Evolutionary conservation across 805 yeast species (phyloP).

Genomic region (Candida fluviatilis): DNA sequence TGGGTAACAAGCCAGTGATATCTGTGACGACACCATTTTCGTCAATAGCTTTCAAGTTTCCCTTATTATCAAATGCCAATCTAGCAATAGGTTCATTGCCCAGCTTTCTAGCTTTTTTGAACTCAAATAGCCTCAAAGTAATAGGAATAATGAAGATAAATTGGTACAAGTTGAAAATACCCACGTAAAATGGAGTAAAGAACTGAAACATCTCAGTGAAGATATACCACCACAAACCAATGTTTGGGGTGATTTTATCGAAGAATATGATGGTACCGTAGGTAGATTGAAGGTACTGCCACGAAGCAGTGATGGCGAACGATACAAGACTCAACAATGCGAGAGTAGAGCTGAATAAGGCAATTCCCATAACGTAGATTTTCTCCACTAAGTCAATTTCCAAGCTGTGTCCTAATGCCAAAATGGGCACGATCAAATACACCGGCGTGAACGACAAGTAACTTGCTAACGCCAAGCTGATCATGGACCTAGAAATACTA

Average conservation of each 20-base stretch:
- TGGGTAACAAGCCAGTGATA: background rate
- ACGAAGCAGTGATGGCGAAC: conserved; percentile 22
- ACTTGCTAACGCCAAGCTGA: conserved; percentile 57
- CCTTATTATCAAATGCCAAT: background rate
- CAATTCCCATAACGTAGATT: conserved; percentile 16
- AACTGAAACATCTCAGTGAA: conserved; percentile 93
- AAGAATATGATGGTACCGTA: conserved; percentile 59
- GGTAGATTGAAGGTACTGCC: conserved; percentile 24
- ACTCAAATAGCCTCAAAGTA: conserved; percentile 56
- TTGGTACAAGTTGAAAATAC: conserved; percentile 76
- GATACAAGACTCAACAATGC: conserved; percentile 23
- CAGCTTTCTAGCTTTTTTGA: conserved; percentile 6
- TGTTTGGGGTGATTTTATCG: conserved; percentile 76
- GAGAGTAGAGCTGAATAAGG: conserved; percentile 13
- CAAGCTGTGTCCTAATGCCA: conserved; percentile 28
- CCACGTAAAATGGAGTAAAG: conserved; percentile 77
- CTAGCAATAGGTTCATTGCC: conserved; percentile 2
- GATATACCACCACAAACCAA: conserved; percentile 98
- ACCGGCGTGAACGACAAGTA: conserved; percentile 63
- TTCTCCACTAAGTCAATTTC: conserved; percentile 4
- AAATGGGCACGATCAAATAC: conserved; percentile 57
- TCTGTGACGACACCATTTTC: conserved; percentile 1
- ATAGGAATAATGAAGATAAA: conserved; percentile 68
- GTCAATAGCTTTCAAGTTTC: conserved; percentile 1
- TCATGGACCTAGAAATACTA: conserved; percentile 41